Base-by-base conservation (phyloP, 352 stramenopile species). In the Poterioochromonas sp. region DNA sequence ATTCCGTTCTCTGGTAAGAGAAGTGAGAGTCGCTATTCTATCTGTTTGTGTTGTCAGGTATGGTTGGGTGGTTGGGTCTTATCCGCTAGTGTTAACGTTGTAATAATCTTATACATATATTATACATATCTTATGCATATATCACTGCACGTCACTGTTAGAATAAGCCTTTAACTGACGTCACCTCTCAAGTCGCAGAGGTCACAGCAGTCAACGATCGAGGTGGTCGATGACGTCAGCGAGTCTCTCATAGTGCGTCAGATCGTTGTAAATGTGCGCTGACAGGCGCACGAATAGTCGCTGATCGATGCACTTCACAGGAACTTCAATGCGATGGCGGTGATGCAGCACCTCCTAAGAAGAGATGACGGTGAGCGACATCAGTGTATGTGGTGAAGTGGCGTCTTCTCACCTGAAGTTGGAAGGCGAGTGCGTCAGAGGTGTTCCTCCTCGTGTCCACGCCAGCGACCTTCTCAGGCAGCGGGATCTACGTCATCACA, bases 221-320 rank as follows among this genome's bases (percentile, higher is more conserved):
- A 73, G 11, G 29, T 73, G 11, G 3, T 32, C 2, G n/a, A 73
- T 73, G 8, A 51, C 41, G 20, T 44, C 1, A 34, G 39, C 87
- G 22, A 93, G 84, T n/a, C 74, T 83, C 8, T 91, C 83, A 76
- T 92, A 97, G 43, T 97, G 88, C 3, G 83, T 82, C 0, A 89
- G 73, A 20, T 82, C 83, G 79, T 97, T 97, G 84, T 97, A 97
- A 62, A 97, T 80, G 80, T 97, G 91, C 43, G 86, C 89, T 1
- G 90, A 96, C 32, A 97, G 81, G 60, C 93, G 87, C 35, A 94
- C 87, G 84, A 92, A 96, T 0, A 97, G 82, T 35, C 82, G 79
- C 0, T 86, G 88, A 41, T 92, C 85, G 26, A 97, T 83, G 76
- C 89, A 95, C 82, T 97, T 97, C 44, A 97, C 86, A 12, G 93